phyloP scores from a whole-genome alignment of 176 grass and related monocot genomes.

The Rhynchospora tenuis region DNA sequence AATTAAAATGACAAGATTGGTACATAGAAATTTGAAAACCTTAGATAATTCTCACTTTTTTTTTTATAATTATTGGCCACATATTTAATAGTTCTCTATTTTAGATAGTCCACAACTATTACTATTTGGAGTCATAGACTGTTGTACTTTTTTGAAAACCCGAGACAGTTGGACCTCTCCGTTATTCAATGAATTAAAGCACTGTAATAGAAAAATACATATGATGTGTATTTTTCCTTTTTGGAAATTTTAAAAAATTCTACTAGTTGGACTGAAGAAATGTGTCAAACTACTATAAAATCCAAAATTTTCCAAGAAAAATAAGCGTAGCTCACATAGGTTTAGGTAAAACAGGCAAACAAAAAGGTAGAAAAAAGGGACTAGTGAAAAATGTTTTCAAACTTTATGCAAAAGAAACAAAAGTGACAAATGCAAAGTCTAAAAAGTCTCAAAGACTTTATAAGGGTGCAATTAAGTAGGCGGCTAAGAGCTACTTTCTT shows the following conservation, averaged over 20 bases:
- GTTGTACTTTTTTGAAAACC: not conserved
- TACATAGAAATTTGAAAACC: too few relatives aligned
- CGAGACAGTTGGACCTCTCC: not conserved
- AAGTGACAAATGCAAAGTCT: slow-evolving; percentile 13
- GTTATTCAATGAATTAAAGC: not conserved
- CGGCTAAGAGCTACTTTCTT: not conserved
- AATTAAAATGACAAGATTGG: too few relatives aligned
- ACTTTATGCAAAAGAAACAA: slow-evolving; percentile 13
- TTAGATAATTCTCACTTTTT: too few relatives aligned
- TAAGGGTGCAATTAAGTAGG: slow-evolving; percentile 3
- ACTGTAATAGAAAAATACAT: not conserved
- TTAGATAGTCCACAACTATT: too few relatives aligned
- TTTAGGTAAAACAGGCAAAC: not conserved
- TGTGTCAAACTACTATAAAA: not conserved
- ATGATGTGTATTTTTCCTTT: not conserved
- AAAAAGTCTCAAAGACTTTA: slow-evolving; percentile 3
- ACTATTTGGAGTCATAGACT: too few relatives aligned
- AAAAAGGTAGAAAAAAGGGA: not conserved
- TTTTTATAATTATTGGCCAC: too few relatives aligned
- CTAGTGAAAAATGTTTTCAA: not conserved
- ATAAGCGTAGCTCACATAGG: not conserved
- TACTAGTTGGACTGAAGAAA: not conserved
- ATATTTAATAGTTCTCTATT: too few relatives aligned
- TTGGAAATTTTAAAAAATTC: not conserved
- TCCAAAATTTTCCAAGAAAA: not conserved